Base-by-base conservation (phyloP, 495 filamentous ascomycete species). In the Trichoderma gamsii region DNA sequence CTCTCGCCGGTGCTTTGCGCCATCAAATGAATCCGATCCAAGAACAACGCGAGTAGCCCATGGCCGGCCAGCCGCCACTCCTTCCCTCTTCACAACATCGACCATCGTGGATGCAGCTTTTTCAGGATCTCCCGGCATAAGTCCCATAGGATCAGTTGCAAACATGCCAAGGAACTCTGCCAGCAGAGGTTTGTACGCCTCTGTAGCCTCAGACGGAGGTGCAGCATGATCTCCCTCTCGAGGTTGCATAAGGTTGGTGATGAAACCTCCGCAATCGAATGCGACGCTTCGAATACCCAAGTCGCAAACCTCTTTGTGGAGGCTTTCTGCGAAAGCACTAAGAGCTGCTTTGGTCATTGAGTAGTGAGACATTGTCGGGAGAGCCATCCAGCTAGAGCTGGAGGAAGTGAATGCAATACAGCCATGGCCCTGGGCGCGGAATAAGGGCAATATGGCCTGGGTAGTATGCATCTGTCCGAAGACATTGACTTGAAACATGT, bases 281-380 rank as follows among this genome's bases (percentile, higher is more conserved):
- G 71, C 72, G 1, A 74, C 71, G 23, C 67, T 67, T 6, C 59
- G 38, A 23, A 76, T 71, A 4, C 70, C 71, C 7, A 76, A 43
- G 15, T 70, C 70, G 1, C 41, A n/a, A 8, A 73, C 13, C 25
- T 76, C 74, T 32, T 71, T 72, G 63, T 68, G 64, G 41, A 76
- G 67, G 2, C 65, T 16, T 70, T 76, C 74, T 18, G 76, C 68
- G 71, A 81, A 85, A 3, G 73, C 70, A 52, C 79, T 79, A 46
- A 85, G 70, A 2, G 81, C 83, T 0, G 81, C 78, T 68, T 85
- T 85, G 9, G 73, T 75, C 3, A 78, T 72, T n/a, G 74, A 77
- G 66, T 85, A 85, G 61, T 79, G 68, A 0, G 77, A 73, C 69
- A 73, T 70, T n/a, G 71, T 70, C 0, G 71, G 71, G 1, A 77